phyloP scores from a whole-genome alignment of 371 early-diverging fungal species.

The Mucor mucedo region DNA sequence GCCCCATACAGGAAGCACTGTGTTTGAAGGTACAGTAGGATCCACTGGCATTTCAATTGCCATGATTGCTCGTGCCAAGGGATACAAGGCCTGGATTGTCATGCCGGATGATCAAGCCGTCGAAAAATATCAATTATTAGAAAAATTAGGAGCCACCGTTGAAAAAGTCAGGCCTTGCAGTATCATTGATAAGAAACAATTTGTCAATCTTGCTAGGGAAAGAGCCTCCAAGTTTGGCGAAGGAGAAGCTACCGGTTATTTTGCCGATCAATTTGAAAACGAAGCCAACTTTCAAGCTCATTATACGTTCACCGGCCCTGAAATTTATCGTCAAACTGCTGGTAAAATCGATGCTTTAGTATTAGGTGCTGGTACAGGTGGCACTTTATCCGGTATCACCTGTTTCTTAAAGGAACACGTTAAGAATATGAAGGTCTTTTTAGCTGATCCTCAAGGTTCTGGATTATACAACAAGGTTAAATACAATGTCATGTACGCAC shows the following conservation, averaged over 20 bases:
- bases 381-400: constrained; percentile 90
- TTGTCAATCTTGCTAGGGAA: constrained; percentile 85
- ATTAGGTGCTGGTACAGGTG: constrained; percentile 92
- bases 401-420: constrained; percentile 76
- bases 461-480: constrained; percentile 92
- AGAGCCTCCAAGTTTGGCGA: constrained; percentile 72
- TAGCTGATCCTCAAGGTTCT: constrained; percentile 95
- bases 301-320: constrained; percentile 87
- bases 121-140: constrained; percentile 88
- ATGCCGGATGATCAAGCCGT: constrained; percentile 95
- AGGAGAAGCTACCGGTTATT: constrained; percentile 41
- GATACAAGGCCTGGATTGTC: constrained; percentile 91
- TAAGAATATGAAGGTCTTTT: constrained; percentile 66
- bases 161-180: constrained; percentile 92
- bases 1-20: constrained; percentile 72
- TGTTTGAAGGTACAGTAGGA: constrained; percentile 95
- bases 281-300: constrained; percentile 83
- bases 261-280: constrained; percentile 96
- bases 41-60: constrained; percentile 88
- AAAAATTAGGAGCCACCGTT: constrained; percentile 86
- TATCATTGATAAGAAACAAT: constrained; percentile 91
- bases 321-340: constrained; percentile 78
- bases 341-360: constrained; percentile 84
- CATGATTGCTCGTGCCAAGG: constrained; percentile 82
- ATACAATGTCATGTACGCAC: constrained; percentile 88